Evolutionary conservation across 768 basidiomycete genomes (phyloP).

Genomic region (Leccinum subgranulosum): DNA sequence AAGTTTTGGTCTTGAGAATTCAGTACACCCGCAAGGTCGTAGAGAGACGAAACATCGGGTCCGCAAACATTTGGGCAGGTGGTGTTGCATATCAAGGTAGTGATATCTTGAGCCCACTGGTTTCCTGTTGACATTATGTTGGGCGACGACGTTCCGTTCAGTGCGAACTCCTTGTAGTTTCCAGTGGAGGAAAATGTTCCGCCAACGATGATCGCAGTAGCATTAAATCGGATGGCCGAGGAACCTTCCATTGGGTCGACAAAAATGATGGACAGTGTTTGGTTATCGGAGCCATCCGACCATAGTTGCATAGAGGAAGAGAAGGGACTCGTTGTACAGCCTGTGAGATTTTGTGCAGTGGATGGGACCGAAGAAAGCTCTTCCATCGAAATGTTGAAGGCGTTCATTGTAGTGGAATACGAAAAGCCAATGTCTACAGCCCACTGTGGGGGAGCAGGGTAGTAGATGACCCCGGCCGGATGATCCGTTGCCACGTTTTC

Average conservation of each 20-base stretch:
- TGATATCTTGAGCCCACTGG: slow-evolving; percentile 19
- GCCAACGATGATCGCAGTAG: slow-evolving; percentile 6
- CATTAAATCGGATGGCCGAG: slow-evolving; percentile 5
- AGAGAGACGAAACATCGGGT: neutral
- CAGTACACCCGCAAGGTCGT: slow-evolving; percentile 3
- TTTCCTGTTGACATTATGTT: slow-evolving; percentile 4
- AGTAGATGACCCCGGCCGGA: slow-evolving; percentile 4
- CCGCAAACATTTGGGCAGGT: neutral
- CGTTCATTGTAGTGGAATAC: slow-evolving; percentile 8
- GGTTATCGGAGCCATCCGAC: slow-evolving; percentile 3
- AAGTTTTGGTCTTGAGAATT: neutral
- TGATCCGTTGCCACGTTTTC: neutral
- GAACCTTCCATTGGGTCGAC: neutral
- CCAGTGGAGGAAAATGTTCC: slow-evolving; percentile 7
- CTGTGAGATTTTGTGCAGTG: slow-evolving; percentile 6
- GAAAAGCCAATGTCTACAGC: neutral
- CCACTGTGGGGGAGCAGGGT: slow-evolving; percentile 7
- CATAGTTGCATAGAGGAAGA: neutral
- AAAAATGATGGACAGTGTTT: slow-evolving; percentile 8
- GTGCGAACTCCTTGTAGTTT: slow-evolving; percentile 8
- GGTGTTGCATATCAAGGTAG: slow-evolving; percentile 11
- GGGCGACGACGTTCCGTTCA: slow-evolving; percentile 14
- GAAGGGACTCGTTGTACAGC: neutral
- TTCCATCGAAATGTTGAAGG: slow-evolving; percentile 16
- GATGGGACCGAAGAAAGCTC: slow-evolving; percentile 8